phyloP scores from a whole-genome alignment of 202 grass and related monocot species.

The Brachypodium distachyon region DNA sequence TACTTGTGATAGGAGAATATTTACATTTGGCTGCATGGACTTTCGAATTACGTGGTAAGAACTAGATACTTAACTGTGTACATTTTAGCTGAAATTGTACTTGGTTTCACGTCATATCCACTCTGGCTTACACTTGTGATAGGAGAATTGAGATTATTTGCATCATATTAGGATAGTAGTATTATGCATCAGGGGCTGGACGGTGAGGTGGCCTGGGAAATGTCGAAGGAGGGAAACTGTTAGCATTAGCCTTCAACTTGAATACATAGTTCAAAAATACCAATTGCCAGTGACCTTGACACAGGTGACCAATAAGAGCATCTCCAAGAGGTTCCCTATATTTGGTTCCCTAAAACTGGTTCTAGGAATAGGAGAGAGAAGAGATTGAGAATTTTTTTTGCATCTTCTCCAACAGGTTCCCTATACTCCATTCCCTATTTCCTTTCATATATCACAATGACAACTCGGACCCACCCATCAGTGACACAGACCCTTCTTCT shows the following conservation, averaged over 20 bases:
- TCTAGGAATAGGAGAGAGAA: too few species aligned
- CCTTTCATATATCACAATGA: too few species aligned
- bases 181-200: constrained; percentile 45
- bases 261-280: constrained; percentile 59
- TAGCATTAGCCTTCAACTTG: constrained; percentile 87
- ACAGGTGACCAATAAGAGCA: constrained; percentile 12
- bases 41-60: background rate
- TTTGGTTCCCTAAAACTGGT: too few species aligned
- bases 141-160: background rate
- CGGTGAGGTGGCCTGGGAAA: constrained; percentile 39
- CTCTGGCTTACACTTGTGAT: background rate
- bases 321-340: too few species aligned
- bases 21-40: background rate
- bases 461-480: too few species aligned
- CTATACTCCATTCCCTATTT: too few species aligned
- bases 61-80: background rate
- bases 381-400: too few species aligned
- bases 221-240: constrained; percentile 50
- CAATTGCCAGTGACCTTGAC: background rate
- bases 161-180: constrained; percentile 71
- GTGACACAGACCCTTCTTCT: too few species aligned
- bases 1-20: background rate
- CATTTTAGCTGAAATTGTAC: background rate
- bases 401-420: too few species aligned
- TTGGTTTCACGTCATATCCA: background rate